Evolutionary conservation across 2,329 filamentous ascomycete species (phyloP), one percentile per base, ranked within the genome.

Genomic region (Penicillium sp.): DNA sequence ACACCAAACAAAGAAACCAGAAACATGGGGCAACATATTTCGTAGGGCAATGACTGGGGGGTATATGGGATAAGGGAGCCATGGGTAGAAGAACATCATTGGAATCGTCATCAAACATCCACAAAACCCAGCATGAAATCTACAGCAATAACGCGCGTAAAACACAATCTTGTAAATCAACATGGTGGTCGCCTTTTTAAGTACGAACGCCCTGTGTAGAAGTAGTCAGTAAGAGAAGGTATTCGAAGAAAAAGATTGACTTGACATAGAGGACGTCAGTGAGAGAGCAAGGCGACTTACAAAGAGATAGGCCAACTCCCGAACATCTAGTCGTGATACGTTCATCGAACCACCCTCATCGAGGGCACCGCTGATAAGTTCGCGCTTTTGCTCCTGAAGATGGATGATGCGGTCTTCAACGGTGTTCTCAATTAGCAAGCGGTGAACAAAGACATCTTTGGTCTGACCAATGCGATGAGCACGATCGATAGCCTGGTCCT

Each of bases 401-500:
- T 83, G 83, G 35, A 94, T 81, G 65, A 97, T 97, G 8, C 93
- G 87, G 72, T 97, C 93, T 76, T 97, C 93, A 1, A 97, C 91
- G 0, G 93, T 97, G 6, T 86, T 84, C 68, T 88, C 76, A 8
- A 94, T 87, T 3, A 97, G 80, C 26, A 97, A 85, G 4, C 92
- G 89, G 74, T 97, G 92, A 1, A 97, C 89, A 59, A 88, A 84
- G 4, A 97, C 93, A 8, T 88, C 81, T 4, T 84, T 84, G 67
- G 83, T 80, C 78, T 97, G 93, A 0, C 93, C 93, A 68, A 97
- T 93, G 10, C 93, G 90, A 76, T 97, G 90, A 2, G 93, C 91
- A 24, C 93, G 90, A 75, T 96, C 93, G 55, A 97, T 89, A 4
- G 93, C 93, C 78, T 97, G 93, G 77, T 93, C 92, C 78, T 97